Conservation (phyloP, 2,329 filamentous ascomycete genomes). For the Scytalidium lignicola region DNA sequence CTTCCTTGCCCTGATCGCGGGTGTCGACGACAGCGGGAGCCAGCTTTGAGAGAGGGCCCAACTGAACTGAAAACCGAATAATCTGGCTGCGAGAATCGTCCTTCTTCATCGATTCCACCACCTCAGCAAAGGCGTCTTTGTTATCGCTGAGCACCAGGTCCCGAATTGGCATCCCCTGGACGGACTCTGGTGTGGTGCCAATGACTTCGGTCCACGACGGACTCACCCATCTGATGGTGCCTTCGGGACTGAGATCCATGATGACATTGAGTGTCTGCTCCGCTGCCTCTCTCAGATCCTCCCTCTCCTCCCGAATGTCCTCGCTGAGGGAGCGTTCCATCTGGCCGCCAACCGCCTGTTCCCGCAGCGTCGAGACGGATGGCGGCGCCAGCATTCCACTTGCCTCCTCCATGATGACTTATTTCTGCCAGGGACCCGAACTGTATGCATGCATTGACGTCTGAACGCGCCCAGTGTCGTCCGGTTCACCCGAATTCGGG, state of each 20-base stretch:
- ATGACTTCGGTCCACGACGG: conserved; percentile 94
- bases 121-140: conserved; percentile 73
- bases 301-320: conserved; percentile 87
- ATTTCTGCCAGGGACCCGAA: conserved; percentile 15
- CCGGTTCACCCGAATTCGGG: background rate
- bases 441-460: background rate
- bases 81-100: conserved; percentile 92
- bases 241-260: conserved; percentile 86
- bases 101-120: conserved; percentile 81
- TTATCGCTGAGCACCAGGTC: conserved; percentile 76
- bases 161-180: conserved; percentile 72
- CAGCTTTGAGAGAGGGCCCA: conserved; percentile 66
- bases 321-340: conserved; percentile 72
- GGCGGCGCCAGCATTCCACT: conserved; percentile 26
- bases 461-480: background rate
- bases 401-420: conserved; percentile 17
- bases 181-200: conserved; percentile 66
- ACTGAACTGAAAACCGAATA: conserved; percentile 70
- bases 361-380: conserved; percentile 23
- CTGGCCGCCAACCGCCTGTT: conserved; percentile 18
- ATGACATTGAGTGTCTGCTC: conserved; percentile 97
- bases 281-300: conserved; percentile 90
- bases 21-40: conserved; percentile 32
- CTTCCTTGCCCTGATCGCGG: conserved; percentile 17
- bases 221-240: conserved; percentile 90